Evolutionary conservation across 2,329 filamentous ascomycete species (phyloP).

Genomic region (Ilyonectria mors-panacis): DNA sequence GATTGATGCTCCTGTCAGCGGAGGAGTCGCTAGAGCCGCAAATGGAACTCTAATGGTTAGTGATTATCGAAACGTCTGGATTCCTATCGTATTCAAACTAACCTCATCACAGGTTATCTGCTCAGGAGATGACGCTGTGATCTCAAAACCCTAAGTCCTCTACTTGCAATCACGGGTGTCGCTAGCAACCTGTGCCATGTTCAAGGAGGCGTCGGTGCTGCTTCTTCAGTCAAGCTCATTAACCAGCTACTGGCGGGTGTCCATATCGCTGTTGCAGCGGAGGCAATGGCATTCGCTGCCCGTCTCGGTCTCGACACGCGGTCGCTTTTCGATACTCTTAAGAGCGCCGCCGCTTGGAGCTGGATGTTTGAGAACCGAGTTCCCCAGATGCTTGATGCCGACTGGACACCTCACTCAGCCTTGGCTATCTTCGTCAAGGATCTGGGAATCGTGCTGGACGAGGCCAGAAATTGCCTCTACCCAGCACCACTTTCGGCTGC

Average conservation of each 20-base stretch:
- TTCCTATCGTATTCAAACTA: background rate
- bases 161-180: slow-evolving; percentile 52
- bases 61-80: background rate
- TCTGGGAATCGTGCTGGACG: slow-evolving; percentile 52
- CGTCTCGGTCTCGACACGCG: slow-evolving; percentile 67
- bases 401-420: slow-evolving; percentile 54
- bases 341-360: slow-evolving; percentile 54
- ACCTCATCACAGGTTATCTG: slow-evolving; percentile 50
- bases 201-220: slow-evolving; percentile 65
- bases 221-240: slow-evolving; percentile 71
- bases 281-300: slow-evolving; percentile 70
- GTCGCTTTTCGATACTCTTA: slow-evolving; percentile 63
- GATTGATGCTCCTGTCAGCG: slow-evolving; percentile 56
- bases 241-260: slow-evolving; percentile 72
- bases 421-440: slow-evolving; percentile 55
- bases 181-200: slow-evolving; percentile 60
- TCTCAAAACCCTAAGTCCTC: slow-evolving; percentile 44
- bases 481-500: slow-evolving; percentile 49
- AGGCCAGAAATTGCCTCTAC: slow-evolving; percentile 49
- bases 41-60: slow-evolving; percentile 54
- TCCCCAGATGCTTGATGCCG: slow-evolving; percentile 53
- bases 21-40: slow-evolving; percentile 55
- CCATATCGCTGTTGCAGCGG: slow-evolving; percentile 69
- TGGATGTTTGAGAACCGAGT: slow-evolving; percentile 56
- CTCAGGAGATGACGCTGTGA: slow-evolving; percentile 45